phyloP scores from a whole-genome alignment of 805 yeast species.

The Starmerella riodocensis region DNA sequence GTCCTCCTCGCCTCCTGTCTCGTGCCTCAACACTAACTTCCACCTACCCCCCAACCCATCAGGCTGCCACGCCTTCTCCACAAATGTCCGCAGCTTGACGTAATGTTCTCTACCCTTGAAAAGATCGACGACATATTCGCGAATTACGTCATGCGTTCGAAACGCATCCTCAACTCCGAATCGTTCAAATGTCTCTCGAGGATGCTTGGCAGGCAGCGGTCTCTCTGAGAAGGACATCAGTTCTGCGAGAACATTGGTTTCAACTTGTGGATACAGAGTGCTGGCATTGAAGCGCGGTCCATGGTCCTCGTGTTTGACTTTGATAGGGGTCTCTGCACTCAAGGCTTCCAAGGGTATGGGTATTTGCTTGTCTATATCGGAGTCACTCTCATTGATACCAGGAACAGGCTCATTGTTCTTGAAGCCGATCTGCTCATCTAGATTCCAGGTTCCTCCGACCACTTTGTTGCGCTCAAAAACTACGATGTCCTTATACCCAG shows the following conservation, averaged over 20 bases:
- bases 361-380: neutral
- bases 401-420: conserved; percentile 3
- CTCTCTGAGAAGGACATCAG: conserved; percentile 14
- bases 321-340: neutral
- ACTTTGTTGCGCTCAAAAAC: conserved; percentile 14
- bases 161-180: conserved; percentile 15
- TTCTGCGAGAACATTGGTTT: conserved; percentile 15
- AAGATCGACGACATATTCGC: conserved; percentile 10
- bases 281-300: conserved; percentile 2
- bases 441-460: conserved; percentile 18
- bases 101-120: conserved; percentile 7
- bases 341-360: conserved; percentile 1
- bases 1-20: neutral
- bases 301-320: neutral
- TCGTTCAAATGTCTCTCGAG: conserved; percentile 8
- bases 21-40: conserved; percentile 6
- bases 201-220: conserved; percentile 8
- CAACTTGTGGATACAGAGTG: conserved; percentile 15
- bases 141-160: conserved; percentile 12
- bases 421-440: conserved; percentile 13
- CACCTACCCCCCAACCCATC: conserved; percentile 8
- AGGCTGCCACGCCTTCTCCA: conserved; percentile 11
- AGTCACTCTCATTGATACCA: neutral
- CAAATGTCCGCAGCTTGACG: conserved; percentile 8
- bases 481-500: conserved; percentile 11